Evolutionary conservation across 345 rosid genomes (phyloP), one percentile per base, ranked within the genome.

Genomic region (Chamaenerion angustifolium): DNA sequence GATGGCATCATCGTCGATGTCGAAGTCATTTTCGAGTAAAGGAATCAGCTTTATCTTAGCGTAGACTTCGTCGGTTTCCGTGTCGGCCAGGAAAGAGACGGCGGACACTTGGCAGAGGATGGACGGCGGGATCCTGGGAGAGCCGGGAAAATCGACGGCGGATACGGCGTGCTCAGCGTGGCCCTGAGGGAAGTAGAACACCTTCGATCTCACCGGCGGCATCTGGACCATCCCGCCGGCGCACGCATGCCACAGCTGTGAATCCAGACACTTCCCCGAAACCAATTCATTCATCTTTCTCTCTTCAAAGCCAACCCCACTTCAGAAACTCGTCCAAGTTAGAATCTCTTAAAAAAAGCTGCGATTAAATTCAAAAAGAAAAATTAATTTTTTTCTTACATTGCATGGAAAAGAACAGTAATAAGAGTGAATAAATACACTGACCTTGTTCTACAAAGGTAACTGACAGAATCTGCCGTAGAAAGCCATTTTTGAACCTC

Each of bases 241-340:
- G 64, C 96, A 92, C 12, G 94, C 98, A 59, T 80, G 96, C 98
- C 98, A 92, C 56, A 92, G 74, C 55, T 82, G 98, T 43, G 95
- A 81, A 82, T 83, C 95, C 65, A 92, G 72, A 70, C 77, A 65
- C 62, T 64, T 73, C 62, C 69, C 83, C 51, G 44, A 42, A 56
- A 31, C 3, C 37, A 31, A 31, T 5, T 81, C 88, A 76, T 61
- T 64, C 75, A 68, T 63, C 25, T 52, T 27, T 18, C 25, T 16
- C 60, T 40, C 27, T 18, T n/a, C 46, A 11, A 56, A 19, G 0
- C 23, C 57, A 18, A 15, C 0, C 48, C 15, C 23, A 6, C 9
- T 31, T 31, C 0, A 8, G 37, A 31, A 31, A 31, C 5, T 31
- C 37, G 37, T n/a, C 5, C 10, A 31, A 31, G 37, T 31, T 31